Base-by-base conservation (phyloP, 2,329 filamentous ascomycete species). In the Aureobasidium melanogenum region DNA sequence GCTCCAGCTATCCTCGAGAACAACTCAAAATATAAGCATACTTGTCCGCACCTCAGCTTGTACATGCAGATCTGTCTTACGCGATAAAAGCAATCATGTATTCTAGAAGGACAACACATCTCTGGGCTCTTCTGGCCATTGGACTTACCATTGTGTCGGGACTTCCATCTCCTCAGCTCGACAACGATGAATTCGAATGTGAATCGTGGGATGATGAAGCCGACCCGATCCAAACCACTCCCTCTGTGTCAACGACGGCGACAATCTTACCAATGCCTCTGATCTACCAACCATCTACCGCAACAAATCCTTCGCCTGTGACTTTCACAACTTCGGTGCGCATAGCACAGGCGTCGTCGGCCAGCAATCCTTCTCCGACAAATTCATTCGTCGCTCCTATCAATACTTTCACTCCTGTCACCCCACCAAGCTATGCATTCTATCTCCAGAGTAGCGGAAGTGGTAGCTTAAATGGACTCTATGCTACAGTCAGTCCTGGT, bases 11-110 rank as follows among this genome's bases (percentile, higher is more conserved):
- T n/a, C n/a, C n/a, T n/a, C 36, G 15, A 22, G 34, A 15, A 30
- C 32, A 39, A 58, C 28, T 39, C 34, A 30, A 48, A 58, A 55
- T 58, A 58, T 39, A 58, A 58, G 55, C 55, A 58, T 57, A 57
- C 54, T 57, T 46, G 30, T 24, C 54, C 22, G 54, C 54, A 26
- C 41, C 43, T 44, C 30, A 46, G 26, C 52, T 56, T 46, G 39
- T 44, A 44, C n/a, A n/a, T 32, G 19, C 39, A 43, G 39, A 56
- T 41, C 39, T 34, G 52, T 56, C 52, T 46, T n/a, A 48, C 30
- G 5, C 30, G 3, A 30, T 1, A 48, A 15, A 48, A 58, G 32
- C 9, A 58, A 58, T 26, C 19, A 58, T 58, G 55, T 19, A 32
- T 48, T 46, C 55, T 22, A 58, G 44, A 44, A 58, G 39, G 30